phyloP scores from a whole-genome alignment of 139 green algal genomes.

The Nannochloris sp. region DNA sequence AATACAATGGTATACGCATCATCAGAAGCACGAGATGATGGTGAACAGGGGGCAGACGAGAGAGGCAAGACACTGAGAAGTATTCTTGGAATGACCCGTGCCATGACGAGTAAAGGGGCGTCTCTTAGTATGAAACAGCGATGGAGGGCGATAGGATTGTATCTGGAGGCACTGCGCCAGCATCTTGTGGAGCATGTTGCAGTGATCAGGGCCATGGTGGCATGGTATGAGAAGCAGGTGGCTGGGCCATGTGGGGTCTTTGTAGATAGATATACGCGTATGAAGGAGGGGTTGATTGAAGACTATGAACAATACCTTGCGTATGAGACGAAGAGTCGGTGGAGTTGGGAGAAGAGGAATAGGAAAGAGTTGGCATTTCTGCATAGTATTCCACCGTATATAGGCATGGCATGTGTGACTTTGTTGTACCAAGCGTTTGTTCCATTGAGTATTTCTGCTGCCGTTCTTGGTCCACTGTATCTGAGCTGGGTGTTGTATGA shows the following conservation, averaged over 20 bases:
- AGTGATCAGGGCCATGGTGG: no score
- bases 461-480: constrained; percentile 19
- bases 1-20: no score
- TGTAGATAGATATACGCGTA: neutral
- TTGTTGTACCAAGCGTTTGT: constrained; percentile 26
- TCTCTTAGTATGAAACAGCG: neutral
- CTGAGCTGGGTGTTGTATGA: constrained; percentile 28
- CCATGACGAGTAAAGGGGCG: neutral
- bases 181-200: neutral
- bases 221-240: neutral
- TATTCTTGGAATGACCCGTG: no score
- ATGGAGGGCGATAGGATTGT: neutral
- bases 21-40: no score
- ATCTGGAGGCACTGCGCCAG: neutral
- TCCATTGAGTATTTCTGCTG: constrained; percentile 15
- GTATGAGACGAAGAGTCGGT: constrained; percentile 36
- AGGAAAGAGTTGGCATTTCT: constrained; percentile 24
- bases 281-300: neutral
- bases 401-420: constrained; percentile 9
- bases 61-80: no score
- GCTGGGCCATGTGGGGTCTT: neutral
- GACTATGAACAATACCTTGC: constrained; percentile 27
- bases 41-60: no score
- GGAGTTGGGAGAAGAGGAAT: constrained; percentile 24
- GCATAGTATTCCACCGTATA: constrained; percentile 10